These are phyloP conservation scores for Neofusicoccum cordaticola DNA, from an alignment of 2,329 filamentous ascomycete species.

Conservation along the genomic window DNA sequence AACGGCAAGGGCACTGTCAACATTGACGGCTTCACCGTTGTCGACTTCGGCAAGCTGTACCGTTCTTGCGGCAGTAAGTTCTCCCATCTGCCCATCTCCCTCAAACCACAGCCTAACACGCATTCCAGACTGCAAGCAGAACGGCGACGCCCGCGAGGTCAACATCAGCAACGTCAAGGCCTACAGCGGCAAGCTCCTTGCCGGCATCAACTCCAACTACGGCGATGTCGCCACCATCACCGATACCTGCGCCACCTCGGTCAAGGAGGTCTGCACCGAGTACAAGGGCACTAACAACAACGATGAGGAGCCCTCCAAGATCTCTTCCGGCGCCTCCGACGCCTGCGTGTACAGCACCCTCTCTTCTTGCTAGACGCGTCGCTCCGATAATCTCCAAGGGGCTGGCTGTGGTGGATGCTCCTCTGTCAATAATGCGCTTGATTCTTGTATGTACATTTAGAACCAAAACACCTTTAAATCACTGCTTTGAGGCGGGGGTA, in stretches of 20 bases:
- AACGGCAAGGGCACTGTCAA: conserved; percentile 31
- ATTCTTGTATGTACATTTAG: conserved; percentile 6
- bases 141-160: conserved; percentile 40
- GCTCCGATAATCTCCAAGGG: neutral
- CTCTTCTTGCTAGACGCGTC: conserved; percentile 4
- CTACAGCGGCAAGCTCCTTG: conserved; percentile 19
- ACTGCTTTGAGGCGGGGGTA: neutral
- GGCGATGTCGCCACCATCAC: conserved; percentile 33
- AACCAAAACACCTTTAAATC: neutral
- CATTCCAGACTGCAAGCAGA: conserved; percentile 43
- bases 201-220: conserved; percentile 37
- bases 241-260: conserved; percentile 25
- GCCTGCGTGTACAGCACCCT: conserved; percentile 28
- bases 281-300: conserved; percentile 34
- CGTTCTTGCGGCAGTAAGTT: conserved; percentile 25
- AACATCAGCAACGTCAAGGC: conserved; percentile 5
- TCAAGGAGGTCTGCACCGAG: conserved; percentile 35
- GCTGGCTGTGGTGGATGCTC: neutral
- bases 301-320: conserved; percentile 32
- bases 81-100: neutral
- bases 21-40: conserved; percentile 30
- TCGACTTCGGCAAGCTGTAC: conserved; percentile 30
- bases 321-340: conserved; percentile 29
- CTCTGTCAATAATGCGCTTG: neutral
- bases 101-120: conserved; percentile 37